These are phyloP conservation scores for Podospora sp. DNA, from an alignment of 495 filamentous ascomycete species.

Conservation along the genomic window DNA sequence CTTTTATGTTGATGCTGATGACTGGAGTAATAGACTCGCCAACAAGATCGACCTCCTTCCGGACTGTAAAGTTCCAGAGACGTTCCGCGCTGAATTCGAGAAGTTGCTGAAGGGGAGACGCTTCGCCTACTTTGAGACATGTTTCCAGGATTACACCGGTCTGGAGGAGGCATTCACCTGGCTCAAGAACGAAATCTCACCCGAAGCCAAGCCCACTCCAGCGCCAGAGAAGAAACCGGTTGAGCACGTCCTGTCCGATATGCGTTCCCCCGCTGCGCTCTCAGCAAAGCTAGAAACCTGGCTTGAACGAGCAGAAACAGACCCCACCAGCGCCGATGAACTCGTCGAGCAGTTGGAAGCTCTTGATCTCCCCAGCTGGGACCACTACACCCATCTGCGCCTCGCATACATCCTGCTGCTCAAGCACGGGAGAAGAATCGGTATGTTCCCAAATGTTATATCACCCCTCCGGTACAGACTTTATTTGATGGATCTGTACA, in stretches of 20 bases:
- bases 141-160: background rate
- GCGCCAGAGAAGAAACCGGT: background rate
- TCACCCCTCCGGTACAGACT: too few relatives aligned
- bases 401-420: conserved; percentile 1
- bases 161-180: background rate
- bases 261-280: conserved; percentile 2
- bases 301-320: background rate
- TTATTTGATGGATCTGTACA: too few relatives aligned
- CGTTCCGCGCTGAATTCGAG: background rate
- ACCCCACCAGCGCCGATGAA: background rate
- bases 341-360: background rate
- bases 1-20: background rate
- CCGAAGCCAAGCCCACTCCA: background rate
- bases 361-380: conserved; percentile 3
- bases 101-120: background rate
- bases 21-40: background rate
- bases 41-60: conserved; percentile 7
- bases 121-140: background rate
- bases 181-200: background rate
- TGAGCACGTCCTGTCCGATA: background rate
- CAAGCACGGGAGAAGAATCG: conserved; percentile 1
- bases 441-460: background rate
- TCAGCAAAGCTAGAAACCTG: background rate
- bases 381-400: background rate
- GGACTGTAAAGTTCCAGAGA: background rate